Evolutionary conservation across 2,329 filamentous ascomycete species (phyloP), one percentile per base, ranked within the genome.

Genomic region (Aspergillus sp.): DNA sequence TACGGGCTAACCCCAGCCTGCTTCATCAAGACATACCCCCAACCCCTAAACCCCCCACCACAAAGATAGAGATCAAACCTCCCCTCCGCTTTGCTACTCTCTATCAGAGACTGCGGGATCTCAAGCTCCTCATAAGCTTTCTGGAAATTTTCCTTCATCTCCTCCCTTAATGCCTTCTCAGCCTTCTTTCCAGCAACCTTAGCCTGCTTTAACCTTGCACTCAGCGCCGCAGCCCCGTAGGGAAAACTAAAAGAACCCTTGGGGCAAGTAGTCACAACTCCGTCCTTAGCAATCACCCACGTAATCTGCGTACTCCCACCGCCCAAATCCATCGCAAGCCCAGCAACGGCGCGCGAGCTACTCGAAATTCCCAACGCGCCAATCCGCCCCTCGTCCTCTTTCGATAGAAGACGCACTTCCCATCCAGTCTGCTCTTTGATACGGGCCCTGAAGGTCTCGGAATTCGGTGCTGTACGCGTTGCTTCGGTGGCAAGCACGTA

Each of bases 11-110:
- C 83, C 6, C 79, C 75, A 66, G 93, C 90, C 64, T 85, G 83
- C 70, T 89, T 87, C 89, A 96, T 93, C 52, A 96, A 81, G 68
- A 96, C 87, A 73, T 91, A 96, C 6, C 92, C 93, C 81, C 96
- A 96, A 15, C 93, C 93, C 37, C 93, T 82, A 70, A 96, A 96
- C 0, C 93, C 93, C 23, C 93, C 93, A 44, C 93, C 93, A 61
- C 90, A 96, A 57, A 97, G 86, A 71, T 93, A 96, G 8, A 96
- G 79, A 35, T 89, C 85, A 57, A 92, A 80, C 4, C 83, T 83
- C 1, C 78, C 79, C 1, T 78, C 66, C 7, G 72, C 66, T 27
- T 76, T 71, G 14, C 79, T 77, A 19, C 73, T 66, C 12, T 80
- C 69, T 1, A 79, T 62, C 6, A 87, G 73, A 15, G 80, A 75